phyloP scores from a whole-genome alignment of 2,329 filamentous ascomycete species.

The Fusarium austroafricanum region DNA sequence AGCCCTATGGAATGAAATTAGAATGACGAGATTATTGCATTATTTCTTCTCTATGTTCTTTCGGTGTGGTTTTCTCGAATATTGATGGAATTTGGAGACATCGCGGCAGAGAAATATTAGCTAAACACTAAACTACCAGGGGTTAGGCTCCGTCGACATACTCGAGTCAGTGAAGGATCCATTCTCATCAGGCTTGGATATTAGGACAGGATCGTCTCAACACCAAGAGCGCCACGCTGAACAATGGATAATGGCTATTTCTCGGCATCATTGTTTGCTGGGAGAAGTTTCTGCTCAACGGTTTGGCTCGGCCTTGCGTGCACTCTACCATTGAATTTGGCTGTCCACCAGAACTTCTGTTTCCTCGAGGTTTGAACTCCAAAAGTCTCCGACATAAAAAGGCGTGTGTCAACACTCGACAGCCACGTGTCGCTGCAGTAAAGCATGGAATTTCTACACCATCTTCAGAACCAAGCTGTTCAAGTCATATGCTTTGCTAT shows the following conservation, averaged over 20 bases:
- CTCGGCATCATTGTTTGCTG: neutral
- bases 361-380: neutral
- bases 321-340: no score
- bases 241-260: neutral
- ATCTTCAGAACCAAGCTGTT: no score
- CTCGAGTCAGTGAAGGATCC: constrained; percentile 3
- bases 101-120: neutral
- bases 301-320: no score
- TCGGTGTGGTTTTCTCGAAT: no score
- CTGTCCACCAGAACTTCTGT: no score
- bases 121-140: neutral
- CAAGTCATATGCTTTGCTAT: neutral
- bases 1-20: neutral
- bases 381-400: neutral
- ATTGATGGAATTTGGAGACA: neutral
- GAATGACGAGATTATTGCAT: accelerated
- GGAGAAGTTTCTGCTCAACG: neutral
- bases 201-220: neutral
- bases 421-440: no score
- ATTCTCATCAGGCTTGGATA: neutral
- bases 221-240: neutral
- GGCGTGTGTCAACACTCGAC: no score
- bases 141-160: neutral
- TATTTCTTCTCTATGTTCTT: no score
- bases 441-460: no score